A percentile compares a stretch with the other conserved stretches of the same genome.
Evolutionary conservation across 2,329 filamentous ascomycete species (phyloP).

Genomic region (Albophoma yamanashiensis): DNA sequence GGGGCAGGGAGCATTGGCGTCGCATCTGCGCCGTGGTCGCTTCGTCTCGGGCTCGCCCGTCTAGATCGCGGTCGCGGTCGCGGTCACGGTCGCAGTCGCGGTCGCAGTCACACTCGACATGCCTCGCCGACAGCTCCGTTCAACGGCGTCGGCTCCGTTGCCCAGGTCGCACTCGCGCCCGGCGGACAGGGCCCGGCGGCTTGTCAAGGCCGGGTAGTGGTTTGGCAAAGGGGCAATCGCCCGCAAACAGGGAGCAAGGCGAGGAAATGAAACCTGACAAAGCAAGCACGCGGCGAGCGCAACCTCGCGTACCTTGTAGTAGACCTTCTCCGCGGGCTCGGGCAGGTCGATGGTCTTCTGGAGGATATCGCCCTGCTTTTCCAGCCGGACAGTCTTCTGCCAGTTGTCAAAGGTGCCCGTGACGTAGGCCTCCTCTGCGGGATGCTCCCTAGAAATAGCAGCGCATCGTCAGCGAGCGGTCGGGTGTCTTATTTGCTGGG

Average conservation of each 20-base stretch:
- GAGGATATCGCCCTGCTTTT: conserved; percentile 63
- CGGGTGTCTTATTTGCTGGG: background rate
- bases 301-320: conserved; percentile 72
- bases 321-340: conserved; percentile 58
- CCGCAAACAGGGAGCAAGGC: background rate
- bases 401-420: conserved; percentile 95
- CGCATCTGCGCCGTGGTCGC: background rate
- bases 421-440: conserved; percentile 80
- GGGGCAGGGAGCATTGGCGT: background rate
- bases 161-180: background rate
- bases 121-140: background rate
- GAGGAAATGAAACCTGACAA: background rate
- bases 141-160: background rate
- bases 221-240: background rate
- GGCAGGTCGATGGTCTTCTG: conserved; percentile 71
- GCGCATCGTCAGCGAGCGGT: conserved; percentile 3
- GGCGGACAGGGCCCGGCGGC: background rate
- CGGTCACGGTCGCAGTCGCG: background rate
- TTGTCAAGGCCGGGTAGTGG: background rate
- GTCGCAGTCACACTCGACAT: background rate
- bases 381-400: conserved; percentile 75
- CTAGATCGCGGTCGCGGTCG: background rate
- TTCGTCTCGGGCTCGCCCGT: background rate
- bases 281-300: background rate
- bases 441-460: conserved; percentile 56